phyloP scores from a whole-genome alignment of 352 stramenopile species.

The Peronosclerospora sorghi region DNA sequence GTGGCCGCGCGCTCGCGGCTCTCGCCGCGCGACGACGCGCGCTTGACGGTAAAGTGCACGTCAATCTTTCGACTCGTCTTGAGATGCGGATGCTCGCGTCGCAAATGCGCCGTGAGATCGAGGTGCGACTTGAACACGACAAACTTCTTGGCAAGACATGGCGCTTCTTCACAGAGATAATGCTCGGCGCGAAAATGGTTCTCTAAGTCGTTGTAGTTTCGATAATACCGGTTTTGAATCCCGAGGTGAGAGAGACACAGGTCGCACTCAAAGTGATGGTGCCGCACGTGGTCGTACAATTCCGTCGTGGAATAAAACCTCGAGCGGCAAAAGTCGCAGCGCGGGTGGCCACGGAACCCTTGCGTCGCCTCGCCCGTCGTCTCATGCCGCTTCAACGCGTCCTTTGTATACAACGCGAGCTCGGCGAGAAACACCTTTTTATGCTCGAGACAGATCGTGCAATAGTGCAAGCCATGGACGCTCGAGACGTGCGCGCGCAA shows the following conservation, averaged over 20 bases:
- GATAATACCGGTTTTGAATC: conserved; percentile 86
- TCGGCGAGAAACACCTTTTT: conserved; percentile 86
- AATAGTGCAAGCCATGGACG: conserved; percentile 70
- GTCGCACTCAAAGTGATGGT: conserved; percentile 89
- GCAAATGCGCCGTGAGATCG: conserved; percentile 77
- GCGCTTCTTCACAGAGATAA: conserved; percentile 78
- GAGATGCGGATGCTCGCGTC: conserved; percentile 73
- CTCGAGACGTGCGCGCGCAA: conserved; percentile 68
- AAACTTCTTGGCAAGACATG: conserved; percentile 81
- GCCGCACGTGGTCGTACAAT: conserved; percentile 84
- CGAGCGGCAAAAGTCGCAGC: conserved; percentile 84
- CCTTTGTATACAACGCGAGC: conserved; percentile 58
- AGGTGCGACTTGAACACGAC: conserved; percentile 84
- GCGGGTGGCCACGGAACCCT: conserved; percentile 77
- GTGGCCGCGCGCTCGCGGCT: conserved; percentile 15
- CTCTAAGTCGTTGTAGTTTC: conserved; percentile 86
- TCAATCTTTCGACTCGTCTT: conserved; percentile 81
- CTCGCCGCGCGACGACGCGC: conserved; percentile 38
- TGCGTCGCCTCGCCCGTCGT: conserved; percentile 53
- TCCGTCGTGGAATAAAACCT: conserved; percentile 81
- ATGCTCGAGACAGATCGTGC: conserved; percentile 76
- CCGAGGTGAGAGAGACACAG: conserved; percentile 69
- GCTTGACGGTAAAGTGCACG: conserved; percentile 73
- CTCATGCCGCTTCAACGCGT: conserved; percentile 72
- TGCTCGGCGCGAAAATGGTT: conserved; percentile 86